phyloP scores from a whole-genome alignment of 805 yeast genomes.

The Ogataea kodamae region DNA sequence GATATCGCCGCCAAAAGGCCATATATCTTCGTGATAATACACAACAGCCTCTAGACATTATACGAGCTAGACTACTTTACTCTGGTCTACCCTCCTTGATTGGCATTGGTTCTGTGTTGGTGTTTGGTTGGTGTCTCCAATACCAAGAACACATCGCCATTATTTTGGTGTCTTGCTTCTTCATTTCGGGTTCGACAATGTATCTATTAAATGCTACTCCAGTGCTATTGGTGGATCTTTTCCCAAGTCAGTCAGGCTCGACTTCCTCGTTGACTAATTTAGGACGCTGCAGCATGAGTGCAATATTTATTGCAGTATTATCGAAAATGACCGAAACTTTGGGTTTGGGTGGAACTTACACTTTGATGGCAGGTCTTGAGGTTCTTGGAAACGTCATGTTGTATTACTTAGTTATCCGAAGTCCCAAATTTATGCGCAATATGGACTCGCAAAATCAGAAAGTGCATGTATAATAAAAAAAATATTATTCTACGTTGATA shows the following conservation, averaged over 20 bases:
- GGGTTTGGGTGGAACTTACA: conserved; percentile 73
- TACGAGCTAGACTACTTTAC: conserved; percentile 51
- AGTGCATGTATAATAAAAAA: too few relatives aligned
- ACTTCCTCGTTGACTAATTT: conserved; percentile 72
- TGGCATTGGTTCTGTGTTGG: conserved; percentile 38
- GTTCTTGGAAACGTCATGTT: conserved; percentile 14
- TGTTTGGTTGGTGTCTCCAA: conserved; percentile 74
- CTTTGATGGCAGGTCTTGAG: conserved; percentile 58
- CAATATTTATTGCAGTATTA: conserved; percentile 65
- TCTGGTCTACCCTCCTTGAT: conserved; percentile 39
- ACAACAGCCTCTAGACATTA: conserved; percentile 47
- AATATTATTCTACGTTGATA: neutral
- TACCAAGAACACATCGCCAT: conserved; percentile 46
- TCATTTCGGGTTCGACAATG: conserved; percentile 57
- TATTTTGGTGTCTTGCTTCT: conserved; percentile 54
- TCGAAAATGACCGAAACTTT: conserved; percentile 54
- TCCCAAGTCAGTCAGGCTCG: conserved; percentile 67
- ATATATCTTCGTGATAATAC: conserved; percentile 26
- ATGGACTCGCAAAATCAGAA: too few relatives aligned
- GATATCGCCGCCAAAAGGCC: conserved; percentile 38
- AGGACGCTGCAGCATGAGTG: conserved; percentile 68
- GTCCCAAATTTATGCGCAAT: conserved; percentile 22
- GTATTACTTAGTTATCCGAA: conserved; percentile 16
- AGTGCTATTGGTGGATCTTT: conserved; percentile 73
- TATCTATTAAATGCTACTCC: conserved; percentile 55